Base-by-base conservation (phyloP, 768 basidiomycete genomes). In the Panellus pusillus region DNA sequence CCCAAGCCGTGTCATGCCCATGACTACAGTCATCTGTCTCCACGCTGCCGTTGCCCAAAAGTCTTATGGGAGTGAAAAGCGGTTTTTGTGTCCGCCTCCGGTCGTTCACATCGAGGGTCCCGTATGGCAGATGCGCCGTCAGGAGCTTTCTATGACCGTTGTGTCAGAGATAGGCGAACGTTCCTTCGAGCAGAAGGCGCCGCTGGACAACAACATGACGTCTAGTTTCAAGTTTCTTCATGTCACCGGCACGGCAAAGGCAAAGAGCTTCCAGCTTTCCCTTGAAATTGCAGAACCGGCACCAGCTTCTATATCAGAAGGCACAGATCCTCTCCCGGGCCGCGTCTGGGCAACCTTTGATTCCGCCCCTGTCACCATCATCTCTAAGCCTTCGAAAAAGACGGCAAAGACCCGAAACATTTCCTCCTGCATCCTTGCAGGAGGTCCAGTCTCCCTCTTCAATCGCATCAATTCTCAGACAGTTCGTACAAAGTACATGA, bases 391-490 rank as follows among this genome's bases (percentile, higher is more conserved):
- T 31, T 94, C 93, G 55, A 95, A 95, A 81, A 95, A 94, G 79
- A 96, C 93, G 9, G 91, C 91, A 53, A 96, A 95, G 75, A 93
- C 93, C 63, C 87, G 93, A 74, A 87, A 91, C 75, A 89, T 89
- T 66, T 88, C 86, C 40, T 92, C 87, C 18, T 95, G 93, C 74
- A 93, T 97, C 69, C 80, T 93, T 50, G 88, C 87, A 27, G 89
- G 90, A 44, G 89, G 91, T 18, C 89, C 92, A 32, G 91, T 98
- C 46, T 91, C 92, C 48, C 81, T 98, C 43, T 96, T 94, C 80
- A 93, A 94, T 69, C 88, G 94, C 65, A 93, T 98, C 79, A 94
- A 96, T 72, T 91, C 91, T 13, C 94, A 98, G 73, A 93, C 94
- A 36, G 93, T 96, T 55, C 87, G 94, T 66, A 97, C 94, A 52